Base-by-base conservation (phyloP, 2,329 filamentous ascomycete species). In the Aureobasidium sp. region DNA sequence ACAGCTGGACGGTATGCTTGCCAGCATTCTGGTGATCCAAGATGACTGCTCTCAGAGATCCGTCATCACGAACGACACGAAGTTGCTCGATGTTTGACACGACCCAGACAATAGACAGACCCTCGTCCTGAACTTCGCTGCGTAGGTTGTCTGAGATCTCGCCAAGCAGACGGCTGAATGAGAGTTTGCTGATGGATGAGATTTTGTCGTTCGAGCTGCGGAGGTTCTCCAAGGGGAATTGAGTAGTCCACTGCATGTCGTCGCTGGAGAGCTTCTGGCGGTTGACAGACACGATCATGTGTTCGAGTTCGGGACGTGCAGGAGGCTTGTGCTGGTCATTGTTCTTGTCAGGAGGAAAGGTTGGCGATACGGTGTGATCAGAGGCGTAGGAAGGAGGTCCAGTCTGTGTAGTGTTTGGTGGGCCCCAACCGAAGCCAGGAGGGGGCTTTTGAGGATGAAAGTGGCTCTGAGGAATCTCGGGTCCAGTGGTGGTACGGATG, bases 201-300 rank as follows among this genome's bases (percentile, higher is more conserved):
- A 31, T 1, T 10, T 16, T 16, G 54, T 13, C 18, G 10, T 27
- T 40, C n/a, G 33, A 29, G 25, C 4, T 43, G 27, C 53, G 40
- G 11, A 58, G 54, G 1, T 58, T n/a, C 9, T 58, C 16, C 18
- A 58, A 9, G 10, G 38, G 54, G 4, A 58, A 58, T 13, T 58
- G 54, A 43, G 54, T 43, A 10, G 54, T 58, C 54, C 54, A 58
- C 4, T 58, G 23, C 36, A 40, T 31, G 38, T 58, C 54, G 5
- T 58, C 54, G 25, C 38, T 58, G 8, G 27, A 11, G 13, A 33
- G 2, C 38, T 58, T 58, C 11, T 58, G 54, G 38, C 54, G 54
- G 54, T 58, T 58, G 25, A 58, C 25, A 4, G 54, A 58, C 3
- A 58, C 54, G 2, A 58, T 43, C 54, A 36, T 36, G 33, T 36